Evolutionary conservation across 495 filamentous ascomycete species (phyloP).

Genomic region (Neurospora discreta): DNA sequence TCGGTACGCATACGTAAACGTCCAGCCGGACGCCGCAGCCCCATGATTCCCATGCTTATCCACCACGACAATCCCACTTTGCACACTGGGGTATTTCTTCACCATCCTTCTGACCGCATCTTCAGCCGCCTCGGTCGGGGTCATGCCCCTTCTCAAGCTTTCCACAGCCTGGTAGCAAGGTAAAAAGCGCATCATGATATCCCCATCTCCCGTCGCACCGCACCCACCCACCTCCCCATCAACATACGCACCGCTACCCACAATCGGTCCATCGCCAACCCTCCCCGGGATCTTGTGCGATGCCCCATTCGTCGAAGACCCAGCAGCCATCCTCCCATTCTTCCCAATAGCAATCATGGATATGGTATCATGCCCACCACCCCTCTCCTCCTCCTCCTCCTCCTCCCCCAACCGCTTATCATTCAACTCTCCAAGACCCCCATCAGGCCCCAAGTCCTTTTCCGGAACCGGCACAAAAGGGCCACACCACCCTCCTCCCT

Average conservation of each 20-base stretch:
- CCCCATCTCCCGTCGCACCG: constrained; percentile 39
- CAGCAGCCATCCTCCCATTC: constrained; percentile 31
- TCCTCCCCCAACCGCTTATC: background rate
- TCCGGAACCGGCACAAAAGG: constrained; percentile 24
- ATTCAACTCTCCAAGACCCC: background rate
- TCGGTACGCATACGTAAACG: constrained; percentile 34
- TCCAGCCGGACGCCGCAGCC: constrained; percentile 36
- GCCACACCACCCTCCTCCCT: constrained; percentile 19
- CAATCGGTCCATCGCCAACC: constrained; percentile 39
- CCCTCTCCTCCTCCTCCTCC: background rate
- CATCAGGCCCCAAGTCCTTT: background rate
- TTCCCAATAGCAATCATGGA: constrained; percentile 33
- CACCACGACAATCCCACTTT: constrained; percentile 36
- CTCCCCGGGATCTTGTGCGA: constrained; percentile 35
- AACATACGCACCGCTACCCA: constrained; percentile 37
- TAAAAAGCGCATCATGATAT: constrained; percentile 41
- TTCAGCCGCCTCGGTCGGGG: constrained; percentile 29
- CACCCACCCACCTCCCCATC: constrained; percentile 39
- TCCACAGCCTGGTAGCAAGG: constrained; percentile 41
- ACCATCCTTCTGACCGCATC: constrained; percentile 36
- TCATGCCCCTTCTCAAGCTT: constrained; percentile 32
- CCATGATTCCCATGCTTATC: constrained; percentile 30
- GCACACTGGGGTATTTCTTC: constrained; percentile 27
- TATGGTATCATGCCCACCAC: constrained; percentile 34
- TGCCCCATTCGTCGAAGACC: constrained; percentile 39